Evolutionary conservation across 768 basidiomycete genomes (phyloP).

Genomic region (Lyophyllum semitale): DNA sequence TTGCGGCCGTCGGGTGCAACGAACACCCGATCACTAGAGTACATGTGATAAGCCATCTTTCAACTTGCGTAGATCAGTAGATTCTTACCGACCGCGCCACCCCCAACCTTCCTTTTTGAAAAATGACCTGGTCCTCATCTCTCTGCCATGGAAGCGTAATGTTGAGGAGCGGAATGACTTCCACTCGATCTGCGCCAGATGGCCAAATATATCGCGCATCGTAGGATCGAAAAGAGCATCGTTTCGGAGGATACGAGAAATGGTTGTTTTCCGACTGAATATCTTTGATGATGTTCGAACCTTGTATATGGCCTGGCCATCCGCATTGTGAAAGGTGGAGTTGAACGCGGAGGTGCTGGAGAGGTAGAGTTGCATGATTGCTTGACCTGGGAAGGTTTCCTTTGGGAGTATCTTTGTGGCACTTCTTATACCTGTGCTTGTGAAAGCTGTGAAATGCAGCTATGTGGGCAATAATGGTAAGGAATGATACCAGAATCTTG

Average conservation of each 20-base stretch:
- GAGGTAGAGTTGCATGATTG: slow-evolving; percentile 24
- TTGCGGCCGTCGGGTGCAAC: slow-evolving; percentile 22
- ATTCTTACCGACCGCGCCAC: slow-evolving; percentile 21
- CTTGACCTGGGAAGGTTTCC: background rate
- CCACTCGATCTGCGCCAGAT: slow-evolving; percentile 24
- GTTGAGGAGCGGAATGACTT: slow-evolving; percentile 20
- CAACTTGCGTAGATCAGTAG: background rate
- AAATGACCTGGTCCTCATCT: slow-evolving; percentile 21
- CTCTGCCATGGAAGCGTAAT: slow-evolving; percentile 17
- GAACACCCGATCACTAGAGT: slow-evolving; percentile 22
- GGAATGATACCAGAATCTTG: background rate
- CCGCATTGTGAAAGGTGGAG: slow-evolving; percentile 19
- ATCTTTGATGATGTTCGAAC: slow-evolving; percentile 18
- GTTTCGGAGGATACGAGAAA: slow-evolving; percentile 14
- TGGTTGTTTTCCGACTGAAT: slow-evolving; percentile 21
- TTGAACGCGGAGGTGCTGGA: slow-evolving; percentile 20
- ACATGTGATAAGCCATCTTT: background rate
- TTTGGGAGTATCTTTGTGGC: background rate
- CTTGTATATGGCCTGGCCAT: slow-evolving; percentile 26
- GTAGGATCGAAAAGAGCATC: background rate
- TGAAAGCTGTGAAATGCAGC: background rate
- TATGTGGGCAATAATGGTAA: background rate
- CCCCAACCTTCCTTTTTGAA: slow-evolving; percentile 26
- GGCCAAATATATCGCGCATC: slow-evolving; percentile 10
- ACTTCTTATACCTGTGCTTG: background rate